Base-by-base conservation (phyloP, 1,139 yeast species). In the Pichia sp. region DNA sequence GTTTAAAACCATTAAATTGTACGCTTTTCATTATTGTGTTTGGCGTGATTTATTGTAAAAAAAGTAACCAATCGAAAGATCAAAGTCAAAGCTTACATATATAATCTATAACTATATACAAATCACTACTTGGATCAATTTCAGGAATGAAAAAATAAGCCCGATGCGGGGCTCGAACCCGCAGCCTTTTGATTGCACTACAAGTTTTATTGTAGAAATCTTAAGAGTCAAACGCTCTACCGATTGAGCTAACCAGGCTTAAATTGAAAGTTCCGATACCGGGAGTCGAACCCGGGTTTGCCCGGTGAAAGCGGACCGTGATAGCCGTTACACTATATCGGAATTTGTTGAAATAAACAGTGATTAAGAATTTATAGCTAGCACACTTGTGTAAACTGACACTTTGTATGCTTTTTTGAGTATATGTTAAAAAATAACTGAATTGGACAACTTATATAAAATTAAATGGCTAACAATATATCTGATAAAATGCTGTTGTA, bases 281-380 rank as follows among this genome's bases (percentile, higher is more conserved):
- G 82, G 82, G 82, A 77, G 79, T 77, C 80, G 82, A 77, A 77
- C 82, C 82, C 82, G 79, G 82, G 80, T 77, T 70, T 77, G 80
- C 81, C 76, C 82, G 80, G 82, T 77, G 82, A 77, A 76, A 77
- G 81, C 79, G 81, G 76, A 76, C 81, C 80, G 80, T 77, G 82
- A 76, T 77, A 77, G 80, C 82, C 82, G 79, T 76, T 77, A 77
- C 81, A 77, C 82, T 73, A 77, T 71, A 77, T 76, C 81, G 82
- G 82, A 77, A 35, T 35, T 35, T 27, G 29, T 26, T 26, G 29
- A 26, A n/a, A n/a, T n/a, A n/a, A n/a, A n/a, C n/a, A n/a, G n/a
- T n/a, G n/a, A n/a, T n/a, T n/a, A n/a, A n/a, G n/a, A n/a, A n/a
- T n/a, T n/a, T n/a, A n/a, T n/a, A n/a, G n/a, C n/a, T n/a, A n/a